Conservation (phyloP, 1,284 basidiomycete genomes). For the Exobasidium rhododendri region DNA sequence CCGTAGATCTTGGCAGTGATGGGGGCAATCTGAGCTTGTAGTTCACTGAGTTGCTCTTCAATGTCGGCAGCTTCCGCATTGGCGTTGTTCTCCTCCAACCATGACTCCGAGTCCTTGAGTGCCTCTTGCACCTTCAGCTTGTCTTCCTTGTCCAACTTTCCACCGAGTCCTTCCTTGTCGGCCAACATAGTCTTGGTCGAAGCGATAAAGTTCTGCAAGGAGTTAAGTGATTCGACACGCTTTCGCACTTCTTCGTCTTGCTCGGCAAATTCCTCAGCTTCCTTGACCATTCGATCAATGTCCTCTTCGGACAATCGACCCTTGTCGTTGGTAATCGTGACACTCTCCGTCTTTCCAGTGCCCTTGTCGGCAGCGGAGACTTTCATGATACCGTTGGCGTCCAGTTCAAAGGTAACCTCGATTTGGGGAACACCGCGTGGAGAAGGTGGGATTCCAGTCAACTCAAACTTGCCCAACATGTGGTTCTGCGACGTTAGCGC, state of each 20-base stretch:
- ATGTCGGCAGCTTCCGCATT: constrained; percentile 52
- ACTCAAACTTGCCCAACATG: constrained; percentile 92
- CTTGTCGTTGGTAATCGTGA: constrained; percentile 55
- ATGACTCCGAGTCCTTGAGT: constrained; percentile 52
- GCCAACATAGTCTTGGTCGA: constrained; percentile 46
- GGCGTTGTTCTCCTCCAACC: constrained; percentile 53
- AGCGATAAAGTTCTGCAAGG: constrained; percentile 53
- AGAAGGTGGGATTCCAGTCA: constrained; percentile 84
- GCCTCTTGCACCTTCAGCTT: constrained; percentile 52
- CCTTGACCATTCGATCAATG: constrained; percentile 53
- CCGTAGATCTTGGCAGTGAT: constrained; percentile 55
- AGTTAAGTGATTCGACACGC: constrained; percentile 52
- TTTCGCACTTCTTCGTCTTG: constrained; percentile 53
- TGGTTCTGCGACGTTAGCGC: constrained; percentile 97
- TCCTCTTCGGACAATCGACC: constrained; percentile 51
- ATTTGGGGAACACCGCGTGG: constrained; percentile 74
- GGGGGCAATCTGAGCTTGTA: constrained; percentile 51
- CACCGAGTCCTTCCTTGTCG: constrained; percentile 55
- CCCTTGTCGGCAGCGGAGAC: constrained; percentile 54
- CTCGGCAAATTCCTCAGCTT: constrained; percentile 54
- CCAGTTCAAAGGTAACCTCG: constrained; percentile 55
- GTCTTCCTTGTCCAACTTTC: constrained; percentile 54
- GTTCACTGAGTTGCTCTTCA: constrained; percentile 53
- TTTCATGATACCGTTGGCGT: constrained; percentile 55
- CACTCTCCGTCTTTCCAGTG: constrained; percentile 50